Base-by-base conservation (phyloP, 2,329 filamentous ascomycete species). In the Fusarium sp. region DNA sequence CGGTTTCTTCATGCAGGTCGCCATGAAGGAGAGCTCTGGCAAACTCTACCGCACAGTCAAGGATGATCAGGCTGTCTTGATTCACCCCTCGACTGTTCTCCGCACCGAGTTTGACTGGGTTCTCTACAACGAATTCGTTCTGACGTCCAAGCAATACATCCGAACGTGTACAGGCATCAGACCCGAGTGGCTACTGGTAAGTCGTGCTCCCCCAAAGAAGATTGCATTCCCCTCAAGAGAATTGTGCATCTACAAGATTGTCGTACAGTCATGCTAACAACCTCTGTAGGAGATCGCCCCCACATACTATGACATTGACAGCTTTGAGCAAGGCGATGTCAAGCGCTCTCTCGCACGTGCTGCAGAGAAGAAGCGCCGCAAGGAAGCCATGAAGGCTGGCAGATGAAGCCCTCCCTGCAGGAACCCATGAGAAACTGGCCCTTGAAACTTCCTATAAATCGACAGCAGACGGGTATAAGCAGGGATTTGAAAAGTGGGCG, bases 1-100 rank as follows among this genome's bases (percentile, higher is more conserved):
- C 1, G 96, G 96, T 33, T 99, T 99, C 86, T 99, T 99, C 85
- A 99, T 99, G 96, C 96, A 99, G 79, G 93, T 98, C 22, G 96
- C 96, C 61, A 97, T 97, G 88, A 93, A 92, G 77, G 94, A 98
- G 76, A 88, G 88, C 51, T 90, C 88, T 30, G 92, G 92, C 76
- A 98, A 98, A 85, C 88, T 92, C 41, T 99, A 99, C 82, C 89
- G 90, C 67, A 99, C 96, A 2, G 91, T 99, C 78, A 99, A 98
- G 83, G 96, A 99, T 76, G 92, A 97, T 75, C 95, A 98, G 81
- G 91, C 88, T 46, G 96, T 99, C 45, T 85, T 97, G 73, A 86
- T 99, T 62, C 96, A 99, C 81, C 96, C 96, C 3, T 96, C 92
- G 69, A 97, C 94, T 1, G 94, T 97, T 32, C 85, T 99, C 22